These are phyloP conservation scores for Didymellaceae sp. DNA, from an alignment of 2,329 filamentous ascomycete genomes.

Conservation along the genomic window DNA sequence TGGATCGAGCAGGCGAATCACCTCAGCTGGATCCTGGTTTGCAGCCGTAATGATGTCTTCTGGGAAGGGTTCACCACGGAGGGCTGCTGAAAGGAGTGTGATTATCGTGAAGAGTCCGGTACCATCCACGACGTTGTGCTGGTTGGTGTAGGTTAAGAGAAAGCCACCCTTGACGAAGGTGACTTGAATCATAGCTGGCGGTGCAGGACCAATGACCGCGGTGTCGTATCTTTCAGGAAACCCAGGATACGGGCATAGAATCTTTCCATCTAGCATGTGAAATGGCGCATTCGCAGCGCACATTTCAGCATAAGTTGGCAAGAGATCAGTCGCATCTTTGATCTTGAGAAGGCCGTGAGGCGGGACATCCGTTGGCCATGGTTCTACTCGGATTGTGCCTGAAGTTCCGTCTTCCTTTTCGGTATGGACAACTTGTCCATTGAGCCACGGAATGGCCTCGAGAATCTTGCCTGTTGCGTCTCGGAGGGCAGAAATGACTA, in stretches of 20 bases:
- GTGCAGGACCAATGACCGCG: conserved; percentile 16
- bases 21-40: conserved; percentile 28
- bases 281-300: conserved; percentile 31
- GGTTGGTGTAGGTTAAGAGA: conserved; percentile 33
- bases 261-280: conserved; percentile 38
- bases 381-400: conserved; percentile 3
- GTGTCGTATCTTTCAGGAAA: conserved; percentile 37
- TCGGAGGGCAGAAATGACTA: conserved; percentile 3
- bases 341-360: conserved; percentile 8
- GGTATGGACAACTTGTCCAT: conserved; percentile 9
- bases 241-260: conserved; percentile 35
- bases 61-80: conserved; percentile 23
- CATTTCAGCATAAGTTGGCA: conserved; percentile 6
- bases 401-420: background rate
- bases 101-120: conserved; percentile 33
- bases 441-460: conserved; percentile 7
- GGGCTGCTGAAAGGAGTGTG: conserved; percentile 27
- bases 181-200: conserved; percentile 28
- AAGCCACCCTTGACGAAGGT: conserved; percentile 33
- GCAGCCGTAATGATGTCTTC: conserved; percentile 17
- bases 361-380: background rate
- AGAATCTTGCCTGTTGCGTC: conserved; percentile 6
- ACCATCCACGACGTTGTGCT: conserved; percentile 44
- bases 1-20: conserved; percentile 27
- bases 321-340: conserved; percentile 10